These are phyloP conservation scores for Centaurea solstitialis DNA, from an alignment of 129 eudicot genomes.

Conservation along the genomic window DNA sequence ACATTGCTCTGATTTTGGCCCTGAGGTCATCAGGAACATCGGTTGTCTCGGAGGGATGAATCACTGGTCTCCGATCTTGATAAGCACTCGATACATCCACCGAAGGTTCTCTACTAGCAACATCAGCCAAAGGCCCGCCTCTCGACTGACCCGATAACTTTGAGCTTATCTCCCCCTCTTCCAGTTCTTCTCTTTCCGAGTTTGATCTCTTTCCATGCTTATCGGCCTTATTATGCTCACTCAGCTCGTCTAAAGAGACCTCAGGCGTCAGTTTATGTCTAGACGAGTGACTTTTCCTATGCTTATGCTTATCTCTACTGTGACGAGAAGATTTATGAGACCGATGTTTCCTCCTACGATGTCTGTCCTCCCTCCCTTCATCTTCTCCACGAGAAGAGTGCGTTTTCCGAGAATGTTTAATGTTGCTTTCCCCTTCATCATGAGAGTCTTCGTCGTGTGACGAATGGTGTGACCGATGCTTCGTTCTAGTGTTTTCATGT, in stretches of 20 bases:
- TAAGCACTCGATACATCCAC: conserved; percentile 43
- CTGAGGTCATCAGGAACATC: conserved; percentile 84
- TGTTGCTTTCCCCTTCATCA: conserved; percentile 31
- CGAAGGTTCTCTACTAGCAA: conserved; percentile 53
- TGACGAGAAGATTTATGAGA: conserved; percentile 55
- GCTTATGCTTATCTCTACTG: conserved; percentile 49
- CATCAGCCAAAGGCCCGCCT: conserved; percentile 27
- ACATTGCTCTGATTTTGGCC: conserved; percentile 93
- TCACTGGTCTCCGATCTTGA: conserved; percentile 40
- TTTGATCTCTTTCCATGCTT: conserved; percentile 33
- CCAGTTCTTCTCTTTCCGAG: conserved; percentile 56
- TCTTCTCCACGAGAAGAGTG: conserved; percentile 23
- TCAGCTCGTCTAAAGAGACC: conserved; percentile 40
- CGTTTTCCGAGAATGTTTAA: conserved; percentile 31
- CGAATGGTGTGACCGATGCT: conserved; percentile 45
- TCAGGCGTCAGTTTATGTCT: conserved; percentile 34
- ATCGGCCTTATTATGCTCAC: conserved; percentile 12
- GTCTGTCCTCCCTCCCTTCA: conserved; percentile 29
- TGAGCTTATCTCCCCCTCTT: conserved; percentile 76
- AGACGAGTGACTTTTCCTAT: conserved; percentile 52
- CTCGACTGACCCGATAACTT: conserved; percentile 53
- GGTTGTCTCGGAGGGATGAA: conserved; percentile 53
- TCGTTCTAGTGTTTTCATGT: conserved; percentile 47
- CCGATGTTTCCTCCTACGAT: conserved; percentile 47
- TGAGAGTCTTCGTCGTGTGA: conserved; percentile 29